phyloP scores from a whole-genome alignment of 176 grass and related monocot species.

The Elaeis guineensis region DNA sequence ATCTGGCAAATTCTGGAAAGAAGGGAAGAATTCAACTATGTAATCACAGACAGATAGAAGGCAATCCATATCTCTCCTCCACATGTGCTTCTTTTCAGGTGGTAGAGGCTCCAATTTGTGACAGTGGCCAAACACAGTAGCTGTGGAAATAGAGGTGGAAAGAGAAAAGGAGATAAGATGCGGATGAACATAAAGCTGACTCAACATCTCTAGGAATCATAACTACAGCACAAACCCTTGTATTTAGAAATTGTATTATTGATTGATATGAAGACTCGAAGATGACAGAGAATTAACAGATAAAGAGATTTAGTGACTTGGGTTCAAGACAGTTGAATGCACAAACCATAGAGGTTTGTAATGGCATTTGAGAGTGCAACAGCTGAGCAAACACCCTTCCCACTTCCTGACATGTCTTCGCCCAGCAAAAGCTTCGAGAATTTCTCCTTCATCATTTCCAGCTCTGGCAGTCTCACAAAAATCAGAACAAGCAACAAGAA shows the following conservation, averaged over 20 bases:
- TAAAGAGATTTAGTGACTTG: not conserved
- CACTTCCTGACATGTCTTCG: slow-evolving; percentile 92
- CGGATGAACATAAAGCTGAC: not conserved
- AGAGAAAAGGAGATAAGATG: not conserved
- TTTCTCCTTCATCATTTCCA: slow-evolving; percentile 92
- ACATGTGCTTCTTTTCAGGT: slow-evolving; percentile 82
- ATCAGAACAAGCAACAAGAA: slow-evolving; percentile 5
- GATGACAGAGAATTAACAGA: too few relatives aligned
- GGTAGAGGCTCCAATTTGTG: slow-evolving; percentile 81
- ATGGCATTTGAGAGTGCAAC: slow-evolving; percentile 96
- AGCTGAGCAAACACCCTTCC: slow-evolving; percentile 92
- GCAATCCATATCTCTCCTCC: slow-evolving; percentile 96
- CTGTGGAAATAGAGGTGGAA: slow-evolving; percentile 19
- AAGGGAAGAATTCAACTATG: slow-evolving; percentile 92
- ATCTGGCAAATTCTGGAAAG: slow-evolving; percentile 62
- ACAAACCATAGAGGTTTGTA: slow-evolving; percentile 87
- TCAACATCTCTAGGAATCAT: not conserved
- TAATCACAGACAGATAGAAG: slow-evolving; percentile 87
- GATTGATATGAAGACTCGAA: too few relatives aligned
- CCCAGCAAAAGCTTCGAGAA: slow-evolving; percentile 91
- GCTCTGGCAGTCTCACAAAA: slow-evolving; percentile 28
- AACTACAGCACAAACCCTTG: too few relatives aligned
- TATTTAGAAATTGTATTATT: too few relatives aligned
- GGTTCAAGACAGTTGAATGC: not conserved
- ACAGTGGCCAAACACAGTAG: slow-evolving; percentile 76